Conservation (phyloP, 768 basidiomycete species). For the Kondoa malvinella region DNA sequence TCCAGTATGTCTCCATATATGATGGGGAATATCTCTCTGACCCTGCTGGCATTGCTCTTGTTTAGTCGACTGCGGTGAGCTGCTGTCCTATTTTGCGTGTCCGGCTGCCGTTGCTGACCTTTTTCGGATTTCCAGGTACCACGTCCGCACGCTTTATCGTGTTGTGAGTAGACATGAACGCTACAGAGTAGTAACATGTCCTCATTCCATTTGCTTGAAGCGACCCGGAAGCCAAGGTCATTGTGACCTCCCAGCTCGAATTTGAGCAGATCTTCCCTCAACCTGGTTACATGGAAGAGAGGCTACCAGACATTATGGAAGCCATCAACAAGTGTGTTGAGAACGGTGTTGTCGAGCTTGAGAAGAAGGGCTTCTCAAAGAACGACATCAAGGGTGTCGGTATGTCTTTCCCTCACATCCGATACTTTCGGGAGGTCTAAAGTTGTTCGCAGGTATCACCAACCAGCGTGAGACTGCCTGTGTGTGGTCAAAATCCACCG, state of each 20-base stretch:
- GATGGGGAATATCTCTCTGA: too few relatives aligned
- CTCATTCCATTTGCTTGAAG: not conserved
- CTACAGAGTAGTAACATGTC: not conserved
- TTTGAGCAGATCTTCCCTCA: constrained; percentile 48
- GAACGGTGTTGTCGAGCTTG: constrained; percentile 51
- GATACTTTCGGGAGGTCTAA: constrained; percentile 12
- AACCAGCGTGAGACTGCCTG: constrained; percentile 83
- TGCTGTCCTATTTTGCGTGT: too few relatives aligned
- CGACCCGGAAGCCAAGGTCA: constrained; percentile 49
- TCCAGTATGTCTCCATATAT: too few relatives aligned
- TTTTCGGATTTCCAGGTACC: too few relatives aligned
- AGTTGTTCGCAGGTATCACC: constrained; percentile 51
- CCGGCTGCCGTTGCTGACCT: too few relatives aligned
- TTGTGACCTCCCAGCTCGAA: constrained; percentile 77
- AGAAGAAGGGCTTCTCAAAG: constrained; percentile 56
- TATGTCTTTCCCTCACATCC: constrained; percentile 34
- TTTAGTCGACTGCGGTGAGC: too few relatives aligned
- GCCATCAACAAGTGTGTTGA: constrained; percentile 61
- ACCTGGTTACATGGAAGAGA: constrained; percentile 79
- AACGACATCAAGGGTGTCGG: constrained; percentile 82
- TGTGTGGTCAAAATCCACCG: constrained; percentile 77
- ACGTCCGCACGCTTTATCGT: not conserved
- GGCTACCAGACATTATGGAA: constrained; percentile 61
- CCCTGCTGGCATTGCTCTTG: too few relatives aligned
- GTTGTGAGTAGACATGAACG: not conserved